A percentile compares a stretch with the other conserved stretches of the same genome.
Evolutionary conservation across 805 yeast genomes (phyloP).

Genomic region (Metschnikowia continentalis): DNA sequence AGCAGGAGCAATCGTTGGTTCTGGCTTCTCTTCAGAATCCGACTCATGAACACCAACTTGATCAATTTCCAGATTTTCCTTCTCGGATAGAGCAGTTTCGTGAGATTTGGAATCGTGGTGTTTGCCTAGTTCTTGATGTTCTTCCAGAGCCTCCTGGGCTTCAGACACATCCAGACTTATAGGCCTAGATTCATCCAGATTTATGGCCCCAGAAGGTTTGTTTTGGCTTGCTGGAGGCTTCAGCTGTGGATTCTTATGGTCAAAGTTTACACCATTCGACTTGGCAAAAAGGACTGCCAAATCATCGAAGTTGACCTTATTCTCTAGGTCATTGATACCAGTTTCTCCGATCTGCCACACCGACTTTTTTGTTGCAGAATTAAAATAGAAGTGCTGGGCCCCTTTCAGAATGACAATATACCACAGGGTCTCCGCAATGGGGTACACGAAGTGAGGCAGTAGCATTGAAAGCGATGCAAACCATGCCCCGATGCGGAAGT

Average conservation of each 20-base stretch:
- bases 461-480: slow-evolving; percentile 3
- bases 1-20: not conserved
- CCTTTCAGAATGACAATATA: slow-evolving; percentile 25
- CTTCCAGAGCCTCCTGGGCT: not conserved
- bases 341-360: slow-evolving; percentile 35
- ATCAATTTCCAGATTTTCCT: not conserved
- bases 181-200: not conserved
- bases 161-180: not conserved
- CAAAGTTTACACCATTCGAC: slow-evolving; percentile 18
- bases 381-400: slow-evolving; percentile 31
- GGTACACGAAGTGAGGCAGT: slow-evolving; percentile 14
- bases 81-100: not conserved
- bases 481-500: slow-evolving; percentile 1
- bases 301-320: slow-evolving; percentile 26
- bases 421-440: slow-evolving; percentile 21
- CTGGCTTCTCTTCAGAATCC: not conserved
- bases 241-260: not conserved
- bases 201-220: not conserved
- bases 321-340: slow-evolving; percentile 15
- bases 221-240: not conserved
- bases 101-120: not conserved
- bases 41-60: not conserved
- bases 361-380: slow-evolving; percentile 17
- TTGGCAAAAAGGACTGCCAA: slow-evolving; percentile 27
- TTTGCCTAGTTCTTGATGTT: not conserved